Evolutionary conservation across 2,329 filamentous ascomycete genomes (phyloP), one percentile per base, ranked within the genome.

Genomic region (Stromatinia cepivora): DNA sequence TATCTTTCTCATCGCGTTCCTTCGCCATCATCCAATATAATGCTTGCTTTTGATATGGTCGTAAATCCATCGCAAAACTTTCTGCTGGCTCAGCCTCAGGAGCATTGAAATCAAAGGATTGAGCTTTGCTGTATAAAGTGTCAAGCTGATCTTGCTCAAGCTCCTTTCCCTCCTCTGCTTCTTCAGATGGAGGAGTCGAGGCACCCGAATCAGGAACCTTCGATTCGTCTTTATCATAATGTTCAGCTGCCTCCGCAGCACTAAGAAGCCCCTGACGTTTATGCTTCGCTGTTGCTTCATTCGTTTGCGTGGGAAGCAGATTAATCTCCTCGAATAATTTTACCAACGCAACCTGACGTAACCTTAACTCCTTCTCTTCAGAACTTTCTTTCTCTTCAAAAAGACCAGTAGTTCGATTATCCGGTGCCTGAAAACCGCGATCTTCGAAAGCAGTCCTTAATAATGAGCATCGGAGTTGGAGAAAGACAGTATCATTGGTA

Each of bases 1-100:
- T 86, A 15, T 87, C 85, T 73, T 88, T 89, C 71, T 91, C 86
- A 72, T 96, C 88, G 75, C 89, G 94, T 79, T 99, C 95, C 78
- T 98, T 98, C 6, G 89, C 86, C 72, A 98, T 84, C 93, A 99
- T 97, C 95, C 95, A 99, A 77, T 97, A 85, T 8, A 99, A 81
- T 0, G 95, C 93, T 79, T 99, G 95, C 77, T 93, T 97, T 79
- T 99, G 95, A 75, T 99, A 99, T 65, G 92, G 93, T 4, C 95
- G 89, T 39, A 99, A 83, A 50, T 89, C 85, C 88, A 99, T 89
- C 8, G 85, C 85, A 79, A 99, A 99, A 0, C 89, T 92, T 11
- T 90, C 84, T 8, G 91, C 88, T 13, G 95, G 94, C 75, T 97
- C 90, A 13, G 92, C 90, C 78, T 93, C 90, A 2, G 94, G 94